These are phyloP conservation scores for Dactylonectria macrodidyma DNA, from an alignment of 2,329 filamentous ascomycete species.

Conservation along the genomic window DNA sequence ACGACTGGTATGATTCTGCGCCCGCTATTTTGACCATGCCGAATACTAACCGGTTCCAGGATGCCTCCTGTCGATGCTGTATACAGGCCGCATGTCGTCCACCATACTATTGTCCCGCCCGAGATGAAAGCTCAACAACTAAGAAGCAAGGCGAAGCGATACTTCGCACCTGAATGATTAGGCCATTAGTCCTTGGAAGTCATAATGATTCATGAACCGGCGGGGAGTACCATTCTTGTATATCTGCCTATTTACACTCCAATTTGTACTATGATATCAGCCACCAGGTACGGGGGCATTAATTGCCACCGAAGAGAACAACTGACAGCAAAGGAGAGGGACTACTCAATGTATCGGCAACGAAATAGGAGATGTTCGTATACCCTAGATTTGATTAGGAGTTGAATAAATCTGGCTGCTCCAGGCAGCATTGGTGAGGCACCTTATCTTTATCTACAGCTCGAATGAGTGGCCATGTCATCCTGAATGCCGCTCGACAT, in stretches of 20 bases:
- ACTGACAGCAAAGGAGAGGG: constrained; percentile 22
- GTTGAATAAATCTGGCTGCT: constrained; percentile 1
- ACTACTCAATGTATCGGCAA: constrained; percentile 26
- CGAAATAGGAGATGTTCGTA: constrained; percentile 30
- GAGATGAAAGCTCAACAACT: constrained; percentile 80
- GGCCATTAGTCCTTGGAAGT: constrained; percentile 2
- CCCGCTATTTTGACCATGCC: not conserved
- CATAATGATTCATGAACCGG: constrained; percentile 44
- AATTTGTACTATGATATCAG: constrained; percentile 27
- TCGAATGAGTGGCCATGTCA: too few species aligned
- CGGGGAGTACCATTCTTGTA: constrained; percentile 33
- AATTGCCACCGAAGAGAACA: constrained; percentile 8
- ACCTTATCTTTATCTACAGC: too few species aligned
- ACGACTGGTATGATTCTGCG: constrained; percentile 77
- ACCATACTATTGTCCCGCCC: constrained; percentile 82
- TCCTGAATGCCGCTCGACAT: too few species aligned
- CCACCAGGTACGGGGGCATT: not conserved
- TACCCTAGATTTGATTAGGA: constrained; percentile 40
- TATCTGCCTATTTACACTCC: constrained; percentile 26
- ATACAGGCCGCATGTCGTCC: constrained; percentile 92
- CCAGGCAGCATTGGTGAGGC: too few species aligned
- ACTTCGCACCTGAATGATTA: constrained; percentile 75
- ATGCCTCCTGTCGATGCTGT: constrained; percentile 92
- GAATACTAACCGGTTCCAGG: constrained; percentile 57
- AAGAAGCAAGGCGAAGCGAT: constrained; percentile 77